phyloP scores from a whole-genome alignment of 805 yeast genomes.

The Candida silvicultrix region DNA sequence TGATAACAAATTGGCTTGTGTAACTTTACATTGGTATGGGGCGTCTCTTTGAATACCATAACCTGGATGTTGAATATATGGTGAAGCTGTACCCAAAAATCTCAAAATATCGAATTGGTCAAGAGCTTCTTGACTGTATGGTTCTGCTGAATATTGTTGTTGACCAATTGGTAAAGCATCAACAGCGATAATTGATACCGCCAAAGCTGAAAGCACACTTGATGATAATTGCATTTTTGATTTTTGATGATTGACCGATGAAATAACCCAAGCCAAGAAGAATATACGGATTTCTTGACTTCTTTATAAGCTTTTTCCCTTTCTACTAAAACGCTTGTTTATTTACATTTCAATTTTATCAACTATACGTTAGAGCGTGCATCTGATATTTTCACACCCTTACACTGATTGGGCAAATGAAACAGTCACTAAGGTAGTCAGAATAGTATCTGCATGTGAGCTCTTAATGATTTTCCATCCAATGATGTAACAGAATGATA shows the following conservation, averaged over 20 bases:
- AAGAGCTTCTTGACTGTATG: conserved; percentile 23
- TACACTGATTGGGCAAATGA: not conserved
- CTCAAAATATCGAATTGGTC: conserved; percentile 43
- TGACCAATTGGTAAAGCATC: not conserved
- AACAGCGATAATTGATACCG: not conserved
- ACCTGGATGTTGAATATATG: conserved; percentile 43
- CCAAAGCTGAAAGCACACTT: not conserved
- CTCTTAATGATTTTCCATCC: no score
- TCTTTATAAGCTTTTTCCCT: no score
- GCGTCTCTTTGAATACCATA: conserved; percentile 46
- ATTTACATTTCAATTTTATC: not conserved
- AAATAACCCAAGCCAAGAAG: not conserved
- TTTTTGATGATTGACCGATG: not conserved
- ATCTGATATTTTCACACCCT: not conserved
- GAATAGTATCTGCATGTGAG: no score
- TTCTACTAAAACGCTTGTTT: no score
- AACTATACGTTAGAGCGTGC: not conserved
- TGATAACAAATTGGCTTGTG: conserved; percentile 45
- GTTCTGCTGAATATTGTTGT: conserved; percentile 5
- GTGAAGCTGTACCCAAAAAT: conserved; percentile 47
- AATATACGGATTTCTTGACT: no score
- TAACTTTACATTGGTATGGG: conserved; percentile 44
- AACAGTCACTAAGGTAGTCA: no score
- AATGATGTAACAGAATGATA: no score
- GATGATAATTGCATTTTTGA: not conserved